These are phyloP conservation scores for Pouteria glomerata DNA, from an alignment of 148 eudicot species.

Conservation along the genomic window DNA sequence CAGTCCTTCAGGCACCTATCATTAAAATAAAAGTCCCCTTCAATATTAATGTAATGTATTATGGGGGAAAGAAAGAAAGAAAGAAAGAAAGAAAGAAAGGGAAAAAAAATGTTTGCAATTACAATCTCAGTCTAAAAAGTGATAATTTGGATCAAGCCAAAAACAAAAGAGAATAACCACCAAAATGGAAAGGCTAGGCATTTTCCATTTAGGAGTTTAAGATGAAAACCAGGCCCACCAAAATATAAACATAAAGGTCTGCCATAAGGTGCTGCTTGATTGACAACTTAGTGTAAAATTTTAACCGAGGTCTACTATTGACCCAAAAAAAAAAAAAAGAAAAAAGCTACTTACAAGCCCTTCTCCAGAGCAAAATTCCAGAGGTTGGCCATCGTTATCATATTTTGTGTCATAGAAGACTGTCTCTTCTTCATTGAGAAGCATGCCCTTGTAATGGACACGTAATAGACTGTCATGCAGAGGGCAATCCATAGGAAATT, in stretches of 20 bases:
- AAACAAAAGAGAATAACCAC: background rate
- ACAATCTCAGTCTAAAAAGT: background rate
- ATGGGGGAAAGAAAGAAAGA: too few relatives aligned
- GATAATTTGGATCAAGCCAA: background rate
- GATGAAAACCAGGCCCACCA: background rate
- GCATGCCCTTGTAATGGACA: slow-evolving; percentile 90
- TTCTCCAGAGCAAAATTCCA: slow-evolving; percentile 96
- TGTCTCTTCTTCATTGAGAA: slow-evolving; percentile 70
- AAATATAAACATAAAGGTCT: background rate
- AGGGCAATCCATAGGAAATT: slow-evolving; percentile 99
- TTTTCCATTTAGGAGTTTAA: background rate
- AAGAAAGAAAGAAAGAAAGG: background rate
- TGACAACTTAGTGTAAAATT: background rate
- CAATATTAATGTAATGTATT: slow-evolving; percentile 3
- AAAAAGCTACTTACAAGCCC: slow-evolving; percentile 65
- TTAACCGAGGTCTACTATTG: slow-evolving; percentile 6
- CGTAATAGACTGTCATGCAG: slow-evolving; percentile 89
- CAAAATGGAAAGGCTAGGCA: background rate
- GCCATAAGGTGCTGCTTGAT: background rate
- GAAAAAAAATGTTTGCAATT: background rate
- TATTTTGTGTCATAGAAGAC: slow-evolving; percentile 85
- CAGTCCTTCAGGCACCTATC: slow-evolving; percentile 94
- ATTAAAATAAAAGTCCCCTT: slow-evolving; percentile 11
- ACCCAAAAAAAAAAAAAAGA: background rate
- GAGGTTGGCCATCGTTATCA: slow-evolving; percentile 84